These are phyloP conservation scores for Megacollybia marginata DNA, from an alignment of 768 basidiomycete genomes.

Conservation along the genomic window DNA sequence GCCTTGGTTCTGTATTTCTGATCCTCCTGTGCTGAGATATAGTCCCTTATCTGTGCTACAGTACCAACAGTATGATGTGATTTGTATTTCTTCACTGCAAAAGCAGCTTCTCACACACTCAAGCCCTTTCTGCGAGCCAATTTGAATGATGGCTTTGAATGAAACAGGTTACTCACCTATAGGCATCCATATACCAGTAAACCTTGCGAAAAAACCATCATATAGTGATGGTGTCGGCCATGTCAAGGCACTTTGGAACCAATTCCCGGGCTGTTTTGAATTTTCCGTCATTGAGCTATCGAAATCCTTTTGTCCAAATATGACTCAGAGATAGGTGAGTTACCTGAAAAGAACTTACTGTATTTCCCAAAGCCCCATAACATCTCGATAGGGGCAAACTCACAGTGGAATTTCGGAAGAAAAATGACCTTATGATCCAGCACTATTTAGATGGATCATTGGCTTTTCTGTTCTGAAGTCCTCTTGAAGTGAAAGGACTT, in stretches of 20 bases:
- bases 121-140: too few species aligned
- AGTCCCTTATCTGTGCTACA: too few species aligned
- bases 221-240: too few species aligned
- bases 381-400: slow-evolving; percentile 15
- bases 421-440: slow-evolving; percentile 15
- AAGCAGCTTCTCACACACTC: too few species aligned
- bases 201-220: slow-evolving; percentile 14
- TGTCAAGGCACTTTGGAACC: slow-evolving; percentile 17
- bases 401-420: too few species aligned
- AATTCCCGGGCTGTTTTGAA: slow-evolving; percentile 14
- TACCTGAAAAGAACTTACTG: slow-evolving; percentile 7
- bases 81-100: too few species aligned
- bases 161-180: slow-evolving; percentile 1
- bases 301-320: slow-evolving; percentile 10
- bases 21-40: too few species aligned
- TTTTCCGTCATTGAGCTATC: slow-evolving; percentile 13
- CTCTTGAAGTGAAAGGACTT: slow-evolving; percentile 9
- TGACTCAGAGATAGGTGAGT: slow-evolving; percentile 5
- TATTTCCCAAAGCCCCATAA: too few species aligned
- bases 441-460: slow-evolving; percentile 11
- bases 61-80: too few species aligned
- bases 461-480: too few species aligned
- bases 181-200: slow-evolving; percentile 14
- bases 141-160: too few species aligned
- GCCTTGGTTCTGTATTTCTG: too few species aligned